Evolutionary conservation across 1,284 basidiomycete species (phyloP), one percentile per base, ranked within the genome.

Genomic region (Heterobasidion parviporum): DNA sequence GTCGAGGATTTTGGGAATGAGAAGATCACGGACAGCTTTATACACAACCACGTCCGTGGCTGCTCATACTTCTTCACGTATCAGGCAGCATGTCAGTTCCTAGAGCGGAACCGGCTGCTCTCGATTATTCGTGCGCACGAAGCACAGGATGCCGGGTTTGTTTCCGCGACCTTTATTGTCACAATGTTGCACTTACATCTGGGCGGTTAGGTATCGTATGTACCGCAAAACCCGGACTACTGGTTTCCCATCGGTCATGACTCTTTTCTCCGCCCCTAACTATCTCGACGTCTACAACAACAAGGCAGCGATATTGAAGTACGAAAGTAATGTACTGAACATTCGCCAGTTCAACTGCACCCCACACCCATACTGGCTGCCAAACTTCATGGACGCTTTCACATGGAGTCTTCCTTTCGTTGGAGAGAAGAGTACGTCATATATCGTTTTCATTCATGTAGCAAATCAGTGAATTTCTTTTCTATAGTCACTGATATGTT

Each of bases 41-140:
- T 96, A 43, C 94, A 96, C 68, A 97, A 96, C 66, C 92, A 95
- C 65, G 93, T 96, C 51, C 82, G 94, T 60, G 94, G 94, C n/a
- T 97, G 94, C 71, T 92, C 89, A 9, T 97, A 91, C 73, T 97
- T 97, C 78, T 96, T 94, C 77, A 95, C 92, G n/a, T 95, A 95
- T 69, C 86, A 89, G 64, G 94, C 94, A 12, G 93, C 92, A 10
- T 97, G 94, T 67, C 83, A 92, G 64, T 97, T 97, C 80, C 75
- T 97, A 51, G 94, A 97, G 70, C 81, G 94, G 54, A 97, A 97
- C 72, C 93, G 93, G 64, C 78, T 97, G 16, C 76, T 97, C n/a
- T 94, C 92, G 0, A 94, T 97, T 70, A 96, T 97, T 60, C 83
- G 94, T 54, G 94, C 94, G 1, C 94, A 97, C 66, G 94, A 97